Percentiles rank a stretch among this genome's conserved stretches.
phyloP scores from a whole-genome alignment of 2,329 filamentous ascomycete genomes.

The Fusarium oligoseptatum region DNA sequence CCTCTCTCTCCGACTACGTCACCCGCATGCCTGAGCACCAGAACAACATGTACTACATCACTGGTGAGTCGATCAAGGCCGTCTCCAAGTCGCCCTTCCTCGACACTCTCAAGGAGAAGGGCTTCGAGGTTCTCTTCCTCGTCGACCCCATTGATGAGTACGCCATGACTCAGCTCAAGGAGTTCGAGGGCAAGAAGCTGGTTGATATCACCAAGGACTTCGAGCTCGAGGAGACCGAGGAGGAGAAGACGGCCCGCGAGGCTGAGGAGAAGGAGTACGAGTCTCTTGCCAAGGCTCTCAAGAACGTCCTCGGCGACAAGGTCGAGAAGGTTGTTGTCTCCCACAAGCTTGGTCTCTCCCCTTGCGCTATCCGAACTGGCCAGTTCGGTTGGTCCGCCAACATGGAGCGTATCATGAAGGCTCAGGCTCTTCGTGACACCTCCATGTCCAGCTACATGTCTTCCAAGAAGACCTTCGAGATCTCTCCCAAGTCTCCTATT shows the following conservation, averaged over 20 bases:
- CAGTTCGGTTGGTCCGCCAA: constrained; percentile 99
- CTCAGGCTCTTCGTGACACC: constrained; percentile 98
- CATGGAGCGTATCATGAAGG: constrained; percentile 99
- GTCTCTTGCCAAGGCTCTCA: constrained; percentile 92
- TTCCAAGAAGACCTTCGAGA: constrained; percentile 99
- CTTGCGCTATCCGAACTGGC: constrained; percentile 98
- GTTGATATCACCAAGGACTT: constrained; percentile 99
- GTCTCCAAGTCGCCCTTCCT: constrained; percentile 99
- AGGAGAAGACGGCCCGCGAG: constrained; percentile 98
- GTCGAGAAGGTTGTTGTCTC: constrained; percentile 99
- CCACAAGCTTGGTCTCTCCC: constrained; percentile 94
- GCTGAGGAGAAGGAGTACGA: constrained; percentile 99
- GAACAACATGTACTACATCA: constrained; percentile 99
- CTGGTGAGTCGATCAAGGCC: constrained; percentile 98
- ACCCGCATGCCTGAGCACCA: constrained; percentile 99
- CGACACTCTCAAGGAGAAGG: constrained; percentile 98
- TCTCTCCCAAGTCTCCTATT: constrained; percentile 98
- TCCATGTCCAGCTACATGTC: constrained; percentile 99
- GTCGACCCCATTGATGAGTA: constrained; percentile 99
- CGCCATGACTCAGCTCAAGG: constrained; percentile 99
- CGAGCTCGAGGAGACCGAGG: constrained; percentile 99
- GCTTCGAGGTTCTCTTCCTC: constrained; percentile 99
- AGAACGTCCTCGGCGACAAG: constrained; percentile 99
- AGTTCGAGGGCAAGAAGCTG: constrained; percentile 99
- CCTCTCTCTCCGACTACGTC: constrained; percentile 96